These are phyloP conservation scores for Colletotrichum sp. DNA, from an alignment of 2,329 filamentous ascomycete species.

Conservation along the genomic window DNA sequence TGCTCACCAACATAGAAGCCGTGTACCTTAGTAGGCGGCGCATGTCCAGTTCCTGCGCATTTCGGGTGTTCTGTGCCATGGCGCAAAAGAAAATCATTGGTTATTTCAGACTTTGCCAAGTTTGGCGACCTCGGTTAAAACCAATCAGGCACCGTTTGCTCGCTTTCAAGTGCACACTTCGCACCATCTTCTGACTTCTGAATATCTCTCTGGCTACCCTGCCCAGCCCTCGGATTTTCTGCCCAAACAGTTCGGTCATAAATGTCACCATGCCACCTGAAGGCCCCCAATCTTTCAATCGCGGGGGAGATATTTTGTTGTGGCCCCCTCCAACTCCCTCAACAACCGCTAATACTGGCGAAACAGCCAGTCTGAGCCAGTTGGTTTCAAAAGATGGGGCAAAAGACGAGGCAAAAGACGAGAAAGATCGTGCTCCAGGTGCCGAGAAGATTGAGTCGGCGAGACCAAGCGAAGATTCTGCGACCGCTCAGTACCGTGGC, in stretches of 20 bases:
- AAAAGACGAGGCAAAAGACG: not conserved
- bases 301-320: not conserved
- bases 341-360: not conserved
- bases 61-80: not conserved
- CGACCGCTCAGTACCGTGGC: not conserved
- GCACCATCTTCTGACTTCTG: not conserved
- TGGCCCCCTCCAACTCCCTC: not conserved
- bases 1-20: not conserved
- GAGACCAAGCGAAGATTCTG: not conserved
- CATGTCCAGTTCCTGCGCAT: not conserved
- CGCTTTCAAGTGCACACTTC: not conserved
- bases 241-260: not conserved
- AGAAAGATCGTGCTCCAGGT: not conserved
- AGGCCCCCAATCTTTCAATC: not conserved
- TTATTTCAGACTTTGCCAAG: not conserved
- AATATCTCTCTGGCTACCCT: not conserved
- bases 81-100: not conserved
- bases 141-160: not conserved
- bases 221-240: not conserved
- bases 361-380: not conserved
- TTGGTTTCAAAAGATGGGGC: not conserved
- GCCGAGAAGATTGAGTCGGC: not conserved
- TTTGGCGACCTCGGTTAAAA: not conserved
- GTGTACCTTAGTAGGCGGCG: not conserved
- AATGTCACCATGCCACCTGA: not conserved